Percentiles rank a stretch among this genome's conserved stretches.
phyloP scores from a whole-genome alignment of 2,329 filamentous ascomycete species.

The Fusarium redolens region DNA sequence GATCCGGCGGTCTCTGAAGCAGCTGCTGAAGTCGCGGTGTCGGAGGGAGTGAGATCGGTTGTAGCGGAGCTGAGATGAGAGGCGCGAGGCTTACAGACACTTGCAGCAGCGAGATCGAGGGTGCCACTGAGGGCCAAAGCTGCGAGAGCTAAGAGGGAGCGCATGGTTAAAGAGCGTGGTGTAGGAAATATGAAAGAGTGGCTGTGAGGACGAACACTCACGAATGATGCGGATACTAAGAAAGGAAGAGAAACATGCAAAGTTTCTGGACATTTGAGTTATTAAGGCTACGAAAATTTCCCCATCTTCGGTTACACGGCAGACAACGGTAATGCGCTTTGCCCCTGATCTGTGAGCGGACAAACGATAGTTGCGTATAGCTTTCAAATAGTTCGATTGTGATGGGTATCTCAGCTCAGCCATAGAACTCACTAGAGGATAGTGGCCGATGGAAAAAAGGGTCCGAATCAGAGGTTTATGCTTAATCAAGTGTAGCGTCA shows the following conservation, averaged over 20 bases:
- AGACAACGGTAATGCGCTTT: background rate
- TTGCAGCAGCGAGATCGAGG: background rate
- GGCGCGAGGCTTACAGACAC: background rate
- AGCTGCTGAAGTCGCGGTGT: background rate
- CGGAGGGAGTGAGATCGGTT: background rate
- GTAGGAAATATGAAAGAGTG: background rate
- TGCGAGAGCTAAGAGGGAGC: background rate
- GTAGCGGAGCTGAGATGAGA: background rate
- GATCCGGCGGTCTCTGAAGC: background rate
- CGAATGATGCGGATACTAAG: background rate
- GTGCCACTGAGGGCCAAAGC: background rate
- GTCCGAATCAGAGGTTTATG: background rate
- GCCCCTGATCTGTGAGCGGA: background rate
- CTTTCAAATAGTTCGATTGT: background rate
- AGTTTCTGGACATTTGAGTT: background rate
- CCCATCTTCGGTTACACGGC: background rate
- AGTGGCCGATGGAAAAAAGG: background rate
- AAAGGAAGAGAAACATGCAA: background rate
- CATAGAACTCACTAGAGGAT: background rate
- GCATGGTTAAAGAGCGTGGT: background rate
- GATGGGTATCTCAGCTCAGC: background rate
- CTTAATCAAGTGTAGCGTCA: background rate
- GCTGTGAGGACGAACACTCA: conserved; percentile 16
- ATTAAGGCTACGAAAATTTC: background rate
- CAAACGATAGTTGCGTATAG: background rate